Conservation (phyloP, 129 eudicot genomes). For the Flaveria brownii region DNA sequence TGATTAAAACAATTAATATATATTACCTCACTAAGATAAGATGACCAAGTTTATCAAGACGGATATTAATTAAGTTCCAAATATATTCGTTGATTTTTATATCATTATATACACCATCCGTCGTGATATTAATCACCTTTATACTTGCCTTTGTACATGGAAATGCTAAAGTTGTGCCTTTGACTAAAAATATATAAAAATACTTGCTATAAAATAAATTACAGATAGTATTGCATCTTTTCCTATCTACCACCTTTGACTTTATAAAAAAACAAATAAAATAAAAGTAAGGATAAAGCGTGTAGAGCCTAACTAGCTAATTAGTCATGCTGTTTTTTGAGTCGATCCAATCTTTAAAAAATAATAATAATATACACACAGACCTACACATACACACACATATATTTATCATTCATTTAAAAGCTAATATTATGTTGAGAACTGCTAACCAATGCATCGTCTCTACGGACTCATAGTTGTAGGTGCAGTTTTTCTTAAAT, state of each 20-base stretch:
- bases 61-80: neutral
- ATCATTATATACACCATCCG: constrained; percentile 15
- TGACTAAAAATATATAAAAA: constrained; percentile 12
- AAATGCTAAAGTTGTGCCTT: constrained; percentile 2
- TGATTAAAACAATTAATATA: constrained; percentile 21
- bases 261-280: neutral
- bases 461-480: neutral
- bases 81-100: constrained; percentile 5
- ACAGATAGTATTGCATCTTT: constrained; percentile 20
- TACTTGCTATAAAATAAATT: constrained; percentile 16
- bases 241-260: constrained; percentile 42
- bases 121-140: constrained; percentile 25
- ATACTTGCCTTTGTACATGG: neutral
- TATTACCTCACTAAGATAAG: constrained; percentile 30
- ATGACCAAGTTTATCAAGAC: constrained; percentile 21
- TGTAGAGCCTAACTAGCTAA: constrained; percentile 18
- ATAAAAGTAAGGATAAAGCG: constrained; percentile 22
- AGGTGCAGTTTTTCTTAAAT: neutral
- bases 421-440: no score
- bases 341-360: neutral
- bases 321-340: constrained; percentile 2
- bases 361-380: neutral
- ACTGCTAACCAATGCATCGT: neutral
- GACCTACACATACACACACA: neutral
- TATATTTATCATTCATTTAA: no score